phyloP scores from a whole-genome alignment of 441 rosid genomes.

The Syzygium syzygioides region DNA sequence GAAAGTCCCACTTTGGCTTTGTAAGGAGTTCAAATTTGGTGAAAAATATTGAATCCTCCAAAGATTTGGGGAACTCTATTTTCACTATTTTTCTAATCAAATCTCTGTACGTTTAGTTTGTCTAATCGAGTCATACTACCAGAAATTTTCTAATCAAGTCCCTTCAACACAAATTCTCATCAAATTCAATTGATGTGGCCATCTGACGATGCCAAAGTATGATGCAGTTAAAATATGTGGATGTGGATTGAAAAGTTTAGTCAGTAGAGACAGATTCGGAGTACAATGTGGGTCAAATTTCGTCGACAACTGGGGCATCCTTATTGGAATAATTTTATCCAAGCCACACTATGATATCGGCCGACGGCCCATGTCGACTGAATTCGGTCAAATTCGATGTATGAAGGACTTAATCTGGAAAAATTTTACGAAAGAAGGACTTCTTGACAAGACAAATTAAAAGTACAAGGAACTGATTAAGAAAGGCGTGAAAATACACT shows the following conservation, averaged over 20 bases:
- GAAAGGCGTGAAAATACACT: not conserved
- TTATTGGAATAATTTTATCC: not conserved
- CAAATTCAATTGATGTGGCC: not conserved
- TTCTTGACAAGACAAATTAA: not conserved
- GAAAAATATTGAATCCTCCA: not conserved
- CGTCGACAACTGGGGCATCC: not conserved
- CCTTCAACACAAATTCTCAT: not conserved
- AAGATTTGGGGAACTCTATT: not conserved
- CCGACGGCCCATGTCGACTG: accelerated
- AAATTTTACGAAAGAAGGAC: not conserved
- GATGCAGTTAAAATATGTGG: not conserved
- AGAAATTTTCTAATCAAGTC: not conserved
- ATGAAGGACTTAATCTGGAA: not conserved
- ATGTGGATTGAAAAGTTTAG: not conserved
- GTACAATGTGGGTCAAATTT: not conserved
- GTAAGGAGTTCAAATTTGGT: not conserved
- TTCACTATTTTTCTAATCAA: not conserved
- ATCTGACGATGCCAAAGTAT: not conserved
- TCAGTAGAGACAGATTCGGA: not conserved
- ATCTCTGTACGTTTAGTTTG: not conserved
- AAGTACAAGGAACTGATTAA: not conserved
- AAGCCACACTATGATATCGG: not conserved
- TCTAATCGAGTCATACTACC: not conserved
- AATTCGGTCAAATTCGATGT: not conserved
- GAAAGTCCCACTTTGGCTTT: not conserved